Evolutionary conservation across 225 moss, liverwort and hornwort genomes (phyloP).

Genomic region (Ulota crispa): DNA sequence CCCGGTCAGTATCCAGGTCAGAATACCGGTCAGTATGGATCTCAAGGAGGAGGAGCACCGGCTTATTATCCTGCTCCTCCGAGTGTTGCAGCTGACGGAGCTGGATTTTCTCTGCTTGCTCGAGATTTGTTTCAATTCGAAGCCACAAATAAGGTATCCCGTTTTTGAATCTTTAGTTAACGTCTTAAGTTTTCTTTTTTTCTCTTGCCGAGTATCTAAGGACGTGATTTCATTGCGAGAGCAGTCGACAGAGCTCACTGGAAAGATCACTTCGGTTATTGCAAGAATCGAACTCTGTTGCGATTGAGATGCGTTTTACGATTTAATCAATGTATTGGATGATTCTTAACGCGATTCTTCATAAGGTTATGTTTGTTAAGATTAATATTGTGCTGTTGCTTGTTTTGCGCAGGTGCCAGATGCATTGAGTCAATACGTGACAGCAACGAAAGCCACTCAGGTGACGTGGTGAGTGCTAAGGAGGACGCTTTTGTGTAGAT

Average conservation of each 20-base stretch:
- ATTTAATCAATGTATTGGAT: too few species aligned
- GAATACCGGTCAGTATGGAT: conserved; percentile 21
- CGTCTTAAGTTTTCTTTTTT: background rate
- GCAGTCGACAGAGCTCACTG: background rate
- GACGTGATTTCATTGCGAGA: background rate
- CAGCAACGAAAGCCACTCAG: conserved; percentile 56
- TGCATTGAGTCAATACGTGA: conserved; percentile 52
- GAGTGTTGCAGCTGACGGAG: conserved; percentile 22
- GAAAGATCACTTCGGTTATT: background rate
- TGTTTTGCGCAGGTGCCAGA: conserved; percentile 51
- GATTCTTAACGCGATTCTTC: background rate
- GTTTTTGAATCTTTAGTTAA: background rate
- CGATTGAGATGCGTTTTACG: too few species aligned
- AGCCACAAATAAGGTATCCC: conserved; percentile 45
- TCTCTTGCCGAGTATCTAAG: too few species aligned
- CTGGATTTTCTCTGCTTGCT: conserved; percentile 50
- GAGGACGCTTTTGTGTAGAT: background rate
- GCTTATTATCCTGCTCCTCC: conserved; percentile 10
- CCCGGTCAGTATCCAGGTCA: conserved; percentile 26
- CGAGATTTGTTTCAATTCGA: conserved; percentile 64
- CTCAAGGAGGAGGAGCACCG: conserved; percentile 28
- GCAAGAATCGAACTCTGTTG: background rate
- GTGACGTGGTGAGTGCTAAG: conserved; percentile 40
- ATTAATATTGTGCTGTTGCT: background rate
- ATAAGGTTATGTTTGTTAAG: background rate